A percentile compares a stretch with the other conserved stretches of the same genome.
Conservation (phyloP, 768 basidiomycete species). For the Suillus hirtellus region DNA sequence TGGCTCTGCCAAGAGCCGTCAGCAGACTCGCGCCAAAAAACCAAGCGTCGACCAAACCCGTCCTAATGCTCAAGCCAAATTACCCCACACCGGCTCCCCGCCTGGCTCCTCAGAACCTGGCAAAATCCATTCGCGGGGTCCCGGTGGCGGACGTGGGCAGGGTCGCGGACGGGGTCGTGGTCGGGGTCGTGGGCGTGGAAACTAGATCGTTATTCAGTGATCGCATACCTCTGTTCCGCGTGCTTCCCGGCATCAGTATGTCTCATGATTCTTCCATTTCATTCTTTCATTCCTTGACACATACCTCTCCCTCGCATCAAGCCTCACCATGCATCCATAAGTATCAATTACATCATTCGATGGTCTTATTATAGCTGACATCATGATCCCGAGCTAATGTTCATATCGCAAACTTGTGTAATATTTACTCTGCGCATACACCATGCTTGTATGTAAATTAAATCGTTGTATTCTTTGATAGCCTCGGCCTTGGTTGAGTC, state of each 20-base stretch:
- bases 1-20: constrained; percentile 13
- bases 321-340: constrained; percentile 22
- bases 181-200: constrained; percentile 38
- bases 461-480: constrained; percentile 1
- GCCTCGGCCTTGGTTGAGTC: background rate
- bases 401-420: constrained; percentile 9
- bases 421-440: constrained; percentile 17
- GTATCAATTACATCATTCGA: constrained; percentile 13
- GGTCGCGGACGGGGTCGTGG: constrained; percentile 40
- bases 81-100: background rate
- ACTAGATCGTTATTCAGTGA: constrained; percentile 19
- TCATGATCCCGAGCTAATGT: constrained; percentile 6
- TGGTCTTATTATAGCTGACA: constrained; percentile 1
- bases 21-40: constrained; percentile 5
- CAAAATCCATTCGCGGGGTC: constrained; percentile 10
- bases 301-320: constrained; percentile 20
- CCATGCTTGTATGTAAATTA: constrained; percentile 11
- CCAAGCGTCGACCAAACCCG: background rate
- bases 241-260: constrained; percentile 11
- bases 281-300: constrained; percentile 21
- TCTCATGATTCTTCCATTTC: constrained; percentile 13
- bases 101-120: constrained; percentile 18
- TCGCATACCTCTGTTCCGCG: constrained; percentile 8
- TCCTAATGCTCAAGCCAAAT: background rate
- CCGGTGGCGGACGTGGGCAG: constrained; percentile 36